phyloP scores from a whole-genome alignment of 2,329 filamentous ascomycete species.

The Parascedosporium putredinis region DNA sequence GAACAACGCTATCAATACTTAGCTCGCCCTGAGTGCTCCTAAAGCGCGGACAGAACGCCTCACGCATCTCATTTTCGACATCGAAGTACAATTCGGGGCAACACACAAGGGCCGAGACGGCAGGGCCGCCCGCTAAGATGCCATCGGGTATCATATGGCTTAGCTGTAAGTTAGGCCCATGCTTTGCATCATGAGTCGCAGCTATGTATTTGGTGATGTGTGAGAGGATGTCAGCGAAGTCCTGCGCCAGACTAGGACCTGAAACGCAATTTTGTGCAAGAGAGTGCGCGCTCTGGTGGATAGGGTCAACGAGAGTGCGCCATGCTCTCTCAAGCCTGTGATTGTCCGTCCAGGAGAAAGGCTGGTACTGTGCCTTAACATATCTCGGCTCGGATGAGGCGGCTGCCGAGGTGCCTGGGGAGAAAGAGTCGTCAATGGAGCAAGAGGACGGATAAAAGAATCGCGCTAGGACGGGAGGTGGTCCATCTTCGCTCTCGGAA shows the following conservation, averaged over 20 bases:
- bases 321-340: constrained; percentile 70
- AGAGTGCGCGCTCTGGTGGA: constrained; percentile 36
- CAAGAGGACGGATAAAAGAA: constrained; percentile 81
- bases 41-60: constrained; percentile 38
- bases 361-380: constrained; percentile 54
- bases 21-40: constrained; percentile 29
- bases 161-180: constrained; percentile 16
- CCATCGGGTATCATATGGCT: neutral
- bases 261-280: neutral
- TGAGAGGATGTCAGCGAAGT: constrained; percentile 24
- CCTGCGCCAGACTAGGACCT: constrained; percentile 17
- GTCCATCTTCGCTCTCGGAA: constrained; percentile 28
- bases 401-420: constrained; percentile 42
- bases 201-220: constrained; percentile 33
- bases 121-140: constrained; percentile 7
- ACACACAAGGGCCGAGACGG: constrained; percentile 28
- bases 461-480: constrained; percentile 55
- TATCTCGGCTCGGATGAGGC: constrained; percentile 38
- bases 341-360: constrained; percentile 73
- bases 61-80: constrained; percentile 34
- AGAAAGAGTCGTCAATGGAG: constrained; percentile 82
- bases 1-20: constrained; percentile 31
- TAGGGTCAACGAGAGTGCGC: constrained; percentile 45
- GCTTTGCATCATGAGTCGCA: constrained; percentile 34
- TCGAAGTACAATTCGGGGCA: constrained; percentile 36